phyloP scores from a whole-genome alignment of 1,284 basidiomycete genomes.

The Pulchroboletus neoregius region DNA sequence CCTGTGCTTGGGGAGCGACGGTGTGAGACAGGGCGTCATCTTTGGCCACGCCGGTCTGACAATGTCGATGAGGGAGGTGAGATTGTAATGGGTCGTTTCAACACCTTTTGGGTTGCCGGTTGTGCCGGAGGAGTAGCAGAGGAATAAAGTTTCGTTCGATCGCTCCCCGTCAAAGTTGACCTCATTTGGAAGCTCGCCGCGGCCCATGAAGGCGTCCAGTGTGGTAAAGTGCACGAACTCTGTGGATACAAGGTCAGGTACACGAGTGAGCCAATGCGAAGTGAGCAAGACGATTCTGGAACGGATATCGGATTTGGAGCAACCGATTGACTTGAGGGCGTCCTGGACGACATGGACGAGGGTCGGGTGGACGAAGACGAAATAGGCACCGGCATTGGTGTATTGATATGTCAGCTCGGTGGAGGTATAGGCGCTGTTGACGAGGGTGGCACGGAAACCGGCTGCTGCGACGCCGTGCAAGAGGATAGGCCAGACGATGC shows the following conservation, averaged over 20 bases:
- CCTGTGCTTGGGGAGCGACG: slow-evolving; percentile 8
- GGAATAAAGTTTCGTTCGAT: slow-evolving; percentile 51
- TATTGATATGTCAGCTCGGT: slow-evolving; percentile 49
- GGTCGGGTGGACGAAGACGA: slow-evolving; percentile 53
- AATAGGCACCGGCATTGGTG: slow-evolving; percentile 48
- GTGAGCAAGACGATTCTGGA: slow-evolving; percentile 46
- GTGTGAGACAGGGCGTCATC: slow-evolving; percentile 29
- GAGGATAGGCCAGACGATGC: slow-evolving; percentile 58
- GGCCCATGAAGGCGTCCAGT: slow-evolving; percentile 42
- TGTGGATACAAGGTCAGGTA: slow-evolving; percentile 29
- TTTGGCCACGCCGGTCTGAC: slow-evolving; percentile 39
- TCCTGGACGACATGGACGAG: slow-evolving; percentile 44
- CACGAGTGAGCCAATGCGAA: slow-evolving; percentile 39
- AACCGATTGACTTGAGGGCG: slow-evolving; percentile 42
- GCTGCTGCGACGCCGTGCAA: slow-evolving; percentile 54
- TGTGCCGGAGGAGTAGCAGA: slow-evolving; percentile 69
- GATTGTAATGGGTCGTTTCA: slow-evolving; percentile 66
- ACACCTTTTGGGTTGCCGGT: slow-evolving; percentile 60
- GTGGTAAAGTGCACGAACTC: slow-evolving; percentile 29
- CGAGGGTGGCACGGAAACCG: slow-evolving; percentile 47
- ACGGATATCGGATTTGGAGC: slow-evolving; percentile 40
- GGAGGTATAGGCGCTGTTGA: slow-evolving; percentile 44
- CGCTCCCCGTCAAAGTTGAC: slow-evolving; percentile 48
- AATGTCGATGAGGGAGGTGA: slow-evolving; percentile 49
- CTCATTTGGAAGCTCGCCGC: slow-evolving; percentile 44